These are phyloP conservation scores for Amyloporia xantha DNA, from an alignment of 768 basidiomycete genomes.

Conservation along the genomic window DNA sequence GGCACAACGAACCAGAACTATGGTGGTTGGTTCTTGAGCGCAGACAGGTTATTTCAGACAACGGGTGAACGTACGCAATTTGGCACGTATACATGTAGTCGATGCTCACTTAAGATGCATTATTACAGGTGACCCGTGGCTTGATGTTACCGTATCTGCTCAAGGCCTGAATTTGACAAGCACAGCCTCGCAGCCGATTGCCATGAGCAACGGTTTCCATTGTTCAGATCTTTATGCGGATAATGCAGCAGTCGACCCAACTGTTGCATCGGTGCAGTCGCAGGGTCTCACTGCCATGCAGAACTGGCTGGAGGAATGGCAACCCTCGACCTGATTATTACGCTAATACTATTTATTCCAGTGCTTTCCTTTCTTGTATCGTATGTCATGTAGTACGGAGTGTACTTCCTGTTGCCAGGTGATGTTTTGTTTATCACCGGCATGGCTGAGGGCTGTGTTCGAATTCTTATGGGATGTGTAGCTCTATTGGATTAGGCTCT, in stretches of 20 bases:
- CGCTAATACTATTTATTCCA: no score
- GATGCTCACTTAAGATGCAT: neutral
- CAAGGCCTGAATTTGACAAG: constrained; percentile 39
- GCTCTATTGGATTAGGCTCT: no score
- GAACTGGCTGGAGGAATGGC: constrained; percentile 40
- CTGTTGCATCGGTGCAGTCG: constrained; percentile 46
- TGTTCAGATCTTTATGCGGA: constrained; percentile 47
- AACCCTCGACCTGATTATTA: constrained; percentile 11
- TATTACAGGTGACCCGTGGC: constrained; percentile 64
- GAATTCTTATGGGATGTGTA: no score
- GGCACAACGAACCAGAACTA: constrained; percentile 43
- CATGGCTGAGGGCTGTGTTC: no score
- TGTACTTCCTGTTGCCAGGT: no score
- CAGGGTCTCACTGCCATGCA: constrained; percentile 48
- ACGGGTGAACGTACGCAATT: constrained; percentile 53
- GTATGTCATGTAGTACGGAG: no score
- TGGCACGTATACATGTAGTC: neutral
- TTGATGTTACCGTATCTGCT: constrained; percentile 60
- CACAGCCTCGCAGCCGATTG: constrained; percentile 50
- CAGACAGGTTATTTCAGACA: constrained; percentile 59
- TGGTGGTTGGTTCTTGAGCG: constrained; percentile 54
- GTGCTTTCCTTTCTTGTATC: no score
- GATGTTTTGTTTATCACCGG: no score
- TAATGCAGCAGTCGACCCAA: constrained; percentile 40
- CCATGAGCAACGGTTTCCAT: constrained; percentile 58